Percentiles rank a stretch among this genome's conserved stretches.
Evolutionary conservation across 805 yeast genomes (phyloP).

Genomic region (Zygoascus ofunaensis): DNA sequence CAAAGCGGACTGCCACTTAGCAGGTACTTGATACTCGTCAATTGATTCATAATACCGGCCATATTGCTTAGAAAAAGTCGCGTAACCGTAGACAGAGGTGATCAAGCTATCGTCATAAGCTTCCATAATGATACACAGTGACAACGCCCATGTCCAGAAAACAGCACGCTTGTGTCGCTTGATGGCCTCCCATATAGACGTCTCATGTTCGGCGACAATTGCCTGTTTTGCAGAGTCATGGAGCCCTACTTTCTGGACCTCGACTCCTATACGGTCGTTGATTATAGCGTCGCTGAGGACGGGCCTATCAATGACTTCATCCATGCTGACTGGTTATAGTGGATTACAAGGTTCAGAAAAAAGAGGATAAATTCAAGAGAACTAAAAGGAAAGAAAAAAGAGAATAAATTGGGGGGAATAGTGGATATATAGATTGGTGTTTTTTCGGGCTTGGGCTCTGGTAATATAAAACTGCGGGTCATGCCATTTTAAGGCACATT

Average conservation of each 20-base stretch:
- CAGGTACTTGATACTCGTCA: conserved; percentile 5
- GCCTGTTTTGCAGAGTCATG: conserved; percentile 7
- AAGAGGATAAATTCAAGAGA: no score
- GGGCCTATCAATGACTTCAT: not conserved
- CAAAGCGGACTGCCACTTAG: conserved; percentile 8
- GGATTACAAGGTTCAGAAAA: no score
- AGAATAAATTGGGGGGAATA: no score
- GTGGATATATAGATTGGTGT: no score
- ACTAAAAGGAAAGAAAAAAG: no score
- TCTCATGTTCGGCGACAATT: conserved; percentile 14
- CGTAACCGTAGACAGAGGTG: conserved; percentile 37
- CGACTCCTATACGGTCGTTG: not conserved
- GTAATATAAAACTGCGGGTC: no score
- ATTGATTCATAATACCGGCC: conserved; percentile 25
- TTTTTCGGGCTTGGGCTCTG: no score
- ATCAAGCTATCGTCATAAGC: conserved; percentile 40
- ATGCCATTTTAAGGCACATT: no score
- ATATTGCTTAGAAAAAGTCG: conserved; percentile 34
- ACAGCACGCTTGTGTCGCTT: conserved; percentile 37
- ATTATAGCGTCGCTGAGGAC: no score
- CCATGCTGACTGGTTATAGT: no score
- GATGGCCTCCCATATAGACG: conserved; percentile 18
- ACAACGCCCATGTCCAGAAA: conserved; percentile 38
- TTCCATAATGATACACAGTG: conserved; percentile 41
- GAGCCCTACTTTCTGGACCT: conserved; percentile 2